Conservation (phyloP, 371 early-diverging fungal genomes). For the Mortierella sp. region DNA sequence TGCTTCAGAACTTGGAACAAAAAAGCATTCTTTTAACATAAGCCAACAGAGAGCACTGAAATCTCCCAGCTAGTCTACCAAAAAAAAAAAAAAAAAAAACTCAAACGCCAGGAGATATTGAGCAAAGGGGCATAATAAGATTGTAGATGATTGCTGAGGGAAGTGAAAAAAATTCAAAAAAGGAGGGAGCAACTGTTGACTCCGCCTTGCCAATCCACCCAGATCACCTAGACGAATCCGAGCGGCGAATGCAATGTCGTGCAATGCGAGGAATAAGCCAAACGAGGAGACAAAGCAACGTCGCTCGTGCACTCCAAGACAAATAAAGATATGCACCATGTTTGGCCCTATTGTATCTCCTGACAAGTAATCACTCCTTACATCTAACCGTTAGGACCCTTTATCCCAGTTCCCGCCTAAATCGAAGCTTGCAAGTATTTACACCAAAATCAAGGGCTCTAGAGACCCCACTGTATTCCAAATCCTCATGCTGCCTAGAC, state of each 20-base stretch:
- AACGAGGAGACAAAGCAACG: constrained; percentile 1
- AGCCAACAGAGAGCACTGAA: background rate
- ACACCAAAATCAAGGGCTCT: too few relatives aligned
- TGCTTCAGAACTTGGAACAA: too few relatives aligned
- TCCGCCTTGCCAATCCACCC: background rate
- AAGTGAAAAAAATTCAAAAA: background rate
- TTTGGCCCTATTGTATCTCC: too few relatives aligned
- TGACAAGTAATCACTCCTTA: too few relatives aligned
- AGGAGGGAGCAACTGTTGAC: constrained; percentile 5
- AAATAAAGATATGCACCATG: background rate
- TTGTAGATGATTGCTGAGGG: too few relatives aligned
- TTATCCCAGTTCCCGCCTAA: too few relatives aligned
- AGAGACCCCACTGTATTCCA: too few relatives aligned
- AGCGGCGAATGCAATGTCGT: constrained; percentile 6
- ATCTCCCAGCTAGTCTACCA: background rate
- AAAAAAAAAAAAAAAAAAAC: background rate
- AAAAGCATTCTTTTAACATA: too few relatives aligned
- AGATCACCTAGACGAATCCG: too few relatives aligned
- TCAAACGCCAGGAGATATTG: constrained; percentile 3
- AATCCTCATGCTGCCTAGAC: too few relatives aligned
- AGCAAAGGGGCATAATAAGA: background rate
- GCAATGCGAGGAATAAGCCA: background rate
- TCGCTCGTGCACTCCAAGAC: background rate
- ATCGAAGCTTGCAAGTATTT: too few relatives aligned
- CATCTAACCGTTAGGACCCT: too few relatives aligned